phyloP scores from a whole-genome alignment of 2,329 filamentous ascomycete species.

The Stenocarpella maydis region DNA sequence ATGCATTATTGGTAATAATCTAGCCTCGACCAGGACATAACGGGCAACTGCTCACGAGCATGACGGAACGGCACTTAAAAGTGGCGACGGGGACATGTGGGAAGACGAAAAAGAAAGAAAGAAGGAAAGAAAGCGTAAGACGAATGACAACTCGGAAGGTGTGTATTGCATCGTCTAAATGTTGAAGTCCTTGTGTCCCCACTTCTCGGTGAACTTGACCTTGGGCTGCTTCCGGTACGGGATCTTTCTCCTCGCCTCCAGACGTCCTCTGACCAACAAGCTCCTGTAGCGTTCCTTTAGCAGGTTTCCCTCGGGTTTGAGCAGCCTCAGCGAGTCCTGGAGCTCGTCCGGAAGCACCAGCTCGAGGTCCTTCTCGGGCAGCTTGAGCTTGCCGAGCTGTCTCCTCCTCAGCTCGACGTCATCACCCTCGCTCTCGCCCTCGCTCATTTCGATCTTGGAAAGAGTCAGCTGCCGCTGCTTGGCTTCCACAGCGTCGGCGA shows the following conservation, averaged over 20 bases:
- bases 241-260: constrained; percentile 82
- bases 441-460: constrained; percentile 52
- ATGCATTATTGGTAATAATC: constrained; percentile 12
- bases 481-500: constrained; percentile 69
- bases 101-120: too few relatives aligned
- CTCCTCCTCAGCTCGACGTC: constrained; percentile 73
- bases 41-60: not conserved
- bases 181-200: constrained; percentile 95
- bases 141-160: not conserved
- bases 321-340: constrained; percentile 78
- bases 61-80: not conserved
- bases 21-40: not conserved
- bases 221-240: constrained; percentile 84
- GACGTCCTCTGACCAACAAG: constrained; percentile 85
- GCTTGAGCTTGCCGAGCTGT: constrained; percentile 75
- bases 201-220: constrained; percentile 89
- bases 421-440: constrained; percentile 64
- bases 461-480: constrained; percentile 61
- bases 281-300: constrained; percentile 91
- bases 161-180: constrained; percentile 44
- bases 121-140: not conserved
- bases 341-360: constrained; percentile 84
- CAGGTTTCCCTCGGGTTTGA: constrained; percentile 96
- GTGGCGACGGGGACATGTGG: not conserved
- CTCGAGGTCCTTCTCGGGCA: constrained; percentile 83